phyloP scores from a whole-genome alignment of 345 rosid genomes.

The Chamaenerion angustifolium region DNA sequence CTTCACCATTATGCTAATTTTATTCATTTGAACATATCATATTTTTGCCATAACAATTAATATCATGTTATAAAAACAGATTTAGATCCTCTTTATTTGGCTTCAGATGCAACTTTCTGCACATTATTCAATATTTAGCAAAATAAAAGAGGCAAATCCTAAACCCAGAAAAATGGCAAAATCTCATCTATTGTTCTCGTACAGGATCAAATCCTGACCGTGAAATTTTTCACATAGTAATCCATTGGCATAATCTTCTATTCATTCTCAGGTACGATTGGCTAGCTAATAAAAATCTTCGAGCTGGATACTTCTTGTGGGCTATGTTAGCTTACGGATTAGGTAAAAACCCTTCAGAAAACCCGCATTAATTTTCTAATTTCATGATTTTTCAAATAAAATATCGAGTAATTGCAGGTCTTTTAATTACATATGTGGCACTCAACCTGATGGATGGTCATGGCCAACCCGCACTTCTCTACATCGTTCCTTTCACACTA shows the following conservation, averaged over 20 bases:
- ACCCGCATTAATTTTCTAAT: neutral
- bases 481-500: conserved; percentile 86
- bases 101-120: too few species aligned
- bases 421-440: conserved; percentile 84
- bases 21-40: neutral
- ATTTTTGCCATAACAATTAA: too few species aligned
- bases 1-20: neutral
- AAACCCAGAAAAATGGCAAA: too few species aligned
- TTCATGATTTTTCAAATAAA: neutral
- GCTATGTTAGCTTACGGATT: conserved; percentile 89
- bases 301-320: conserved; percentile 89
- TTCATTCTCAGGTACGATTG: conserved; percentile 56
- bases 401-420: conserved; percentile 36
- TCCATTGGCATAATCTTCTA: neutral
- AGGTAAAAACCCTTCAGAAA: conserved; percentile 24
- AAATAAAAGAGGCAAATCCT: too few species aligned
- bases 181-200: too few species aligned
- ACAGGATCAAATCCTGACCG: too few species aligned
- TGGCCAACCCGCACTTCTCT: conserved; percentile 89
- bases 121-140: too few species aligned
- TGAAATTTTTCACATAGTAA: neutral
- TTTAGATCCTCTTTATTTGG: too few species aligned
- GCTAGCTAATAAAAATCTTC: conserved; percentile 74
- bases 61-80: too few species aligned
- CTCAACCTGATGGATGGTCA: conserved; percentile 94